Evolutionary conservation across 1,284 basidiomycete species (phyloP), one percentile per base, ranked within the genome.

Genomic region (Fistulinella cinereoalba): DNA sequence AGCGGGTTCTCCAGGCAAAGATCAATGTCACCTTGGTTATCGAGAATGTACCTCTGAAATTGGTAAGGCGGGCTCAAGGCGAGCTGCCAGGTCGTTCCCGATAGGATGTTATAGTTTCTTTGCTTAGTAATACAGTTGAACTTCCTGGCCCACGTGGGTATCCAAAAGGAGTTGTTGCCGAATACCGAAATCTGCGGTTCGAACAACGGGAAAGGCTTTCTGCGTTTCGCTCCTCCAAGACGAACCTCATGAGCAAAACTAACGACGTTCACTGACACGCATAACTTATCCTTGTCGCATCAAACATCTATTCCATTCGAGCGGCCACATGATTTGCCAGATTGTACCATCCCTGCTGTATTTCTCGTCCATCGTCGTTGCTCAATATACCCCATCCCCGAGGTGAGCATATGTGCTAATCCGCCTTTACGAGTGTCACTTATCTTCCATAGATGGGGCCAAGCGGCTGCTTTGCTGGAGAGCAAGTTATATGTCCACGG

Each of bases 401-500:
- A 65, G 62, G 62, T 46, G 45, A 51, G 50, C 21, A 16, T 47
- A 34, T 18, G 12, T 13, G 23, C 24, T 2, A 6, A 4, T n/a
- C 23, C 11, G 6, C 27, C 32, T 19, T 27, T 15, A 34, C n/a
- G 21, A 44, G 32, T 39, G 36, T 11, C 24, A 32, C 49, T 59
- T 23, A 56, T 36, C 23, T n/a, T 27, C 19, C 37, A 19, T 51
- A 93, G 91, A 73, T 94, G 91, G 91, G 91, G 85, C 29, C 88
- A 90, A 53, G 86, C 88, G 10, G 69, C 72, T 1, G 75, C 80
- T 19, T 61, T 85, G 37, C 67, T 89, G 19, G 73, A 80, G 53
- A 76, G 81, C 48, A 72, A 75, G 7, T 71, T 93, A 32, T 81
- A 82, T 62, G 68, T 92, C 33, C 83, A 88, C 49, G 91, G 91